These are phyloP conservation scores for Xylariaceae sp. DNA, from an alignment of 2,329 filamentous ascomycete species.

Conservation along the genomic window DNA sequence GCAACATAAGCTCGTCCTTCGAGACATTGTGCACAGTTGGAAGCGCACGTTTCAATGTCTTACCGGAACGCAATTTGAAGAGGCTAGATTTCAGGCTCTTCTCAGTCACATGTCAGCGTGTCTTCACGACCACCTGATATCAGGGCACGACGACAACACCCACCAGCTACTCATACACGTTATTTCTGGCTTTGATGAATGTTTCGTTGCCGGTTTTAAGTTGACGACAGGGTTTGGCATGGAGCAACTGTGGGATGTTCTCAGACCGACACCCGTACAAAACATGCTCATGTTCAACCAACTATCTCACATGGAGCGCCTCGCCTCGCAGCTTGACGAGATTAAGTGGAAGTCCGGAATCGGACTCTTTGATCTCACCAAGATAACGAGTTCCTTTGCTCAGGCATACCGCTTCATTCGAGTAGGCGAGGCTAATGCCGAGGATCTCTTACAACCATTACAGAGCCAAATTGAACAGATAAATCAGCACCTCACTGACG, in stretches of 20 bases:
- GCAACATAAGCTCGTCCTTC: constrained; percentile 35
- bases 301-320: constrained; percentile 50
- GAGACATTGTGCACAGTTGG: constrained; percentile 51
- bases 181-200: constrained; percentile 44
- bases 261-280: constrained; percentile 62
- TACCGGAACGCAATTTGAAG: constrained; percentile 50
- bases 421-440: constrained; percentile 40
- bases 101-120: constrained; percentile 49
- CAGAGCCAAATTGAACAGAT: constrained; percentile 51
- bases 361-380: constrained; percentile 49
- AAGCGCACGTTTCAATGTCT: constrained; percentile 51
- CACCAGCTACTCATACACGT: constrained; percentile 41
- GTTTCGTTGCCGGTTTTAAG: constrained; percentile 69
- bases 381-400: constrained; percentile 53
- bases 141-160: constrained; percentile 26
- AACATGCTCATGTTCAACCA: constrained; percentile 45
- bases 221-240: constrained; percentile 75
- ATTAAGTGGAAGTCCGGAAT: constrained; percentile 58
- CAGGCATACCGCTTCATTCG: constrained; percentile 57
- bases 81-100: constrained; percentile 63
- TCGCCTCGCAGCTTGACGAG: constrained; percentile 59
- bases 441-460: constrained; percentile 49
- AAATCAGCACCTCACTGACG: constrained; percentile 44
- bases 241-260: constrained; percentile 72
- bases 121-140: constrained; percentile 35